phyloP scores from a whole-genome alignment of 257 asterid species.

The Fraxinus pennsylvanica region DNA sequence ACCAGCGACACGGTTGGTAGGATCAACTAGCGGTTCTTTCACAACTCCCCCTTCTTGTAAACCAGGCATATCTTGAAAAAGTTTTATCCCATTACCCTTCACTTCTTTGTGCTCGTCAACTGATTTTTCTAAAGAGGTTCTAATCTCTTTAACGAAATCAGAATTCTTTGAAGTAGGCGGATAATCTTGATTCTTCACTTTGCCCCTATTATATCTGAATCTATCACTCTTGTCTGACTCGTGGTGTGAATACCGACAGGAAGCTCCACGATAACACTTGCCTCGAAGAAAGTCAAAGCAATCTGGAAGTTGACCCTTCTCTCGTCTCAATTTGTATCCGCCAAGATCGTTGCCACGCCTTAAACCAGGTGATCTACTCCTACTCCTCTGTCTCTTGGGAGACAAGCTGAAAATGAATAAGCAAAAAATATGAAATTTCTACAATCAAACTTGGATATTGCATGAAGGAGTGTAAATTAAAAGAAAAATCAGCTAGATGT shows the following conservation, averaged over 20 bases:
- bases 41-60: constrained; percentile 35
- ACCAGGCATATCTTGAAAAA: constrained; percentile 33
- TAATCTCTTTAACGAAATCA: constrained; percentile 33
- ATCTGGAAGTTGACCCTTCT: constrained; percentile 44
- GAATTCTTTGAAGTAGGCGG: constrained; percentile 39
- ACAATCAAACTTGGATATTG: constrained; percentile 1
- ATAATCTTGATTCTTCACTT: constrained; percentile 43
- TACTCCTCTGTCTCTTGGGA: constrained; percentile 69
- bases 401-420: constrained; percentile 60
- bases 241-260: constrained; percentile 73
- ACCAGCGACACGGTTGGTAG: constrained; percentile 33
- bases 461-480: constrained; percentile 9
- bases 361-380: constrained; percentile 66
- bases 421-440: constrained; percentile 20
- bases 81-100: constrained; percentile 35
- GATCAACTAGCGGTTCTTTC: constrained; percentile 32
- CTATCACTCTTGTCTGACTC: constrained; percentile 55
- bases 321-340: constrained; percentile 54
- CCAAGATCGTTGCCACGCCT: constrained; percentile 46
- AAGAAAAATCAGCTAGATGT: constrained; percentile 1
- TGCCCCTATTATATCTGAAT: constrained; percentile 51
- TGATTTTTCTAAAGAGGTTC: constrained; percentile 25
- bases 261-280: constrained; percentile 81
- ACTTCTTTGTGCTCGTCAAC: constrained; percentile 35
- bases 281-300: constrained; percentile 78